Conservation (phyloP, 225 moss, liverwort and hornwort genomes). For the Antitrichia curtipendula region DNA sequence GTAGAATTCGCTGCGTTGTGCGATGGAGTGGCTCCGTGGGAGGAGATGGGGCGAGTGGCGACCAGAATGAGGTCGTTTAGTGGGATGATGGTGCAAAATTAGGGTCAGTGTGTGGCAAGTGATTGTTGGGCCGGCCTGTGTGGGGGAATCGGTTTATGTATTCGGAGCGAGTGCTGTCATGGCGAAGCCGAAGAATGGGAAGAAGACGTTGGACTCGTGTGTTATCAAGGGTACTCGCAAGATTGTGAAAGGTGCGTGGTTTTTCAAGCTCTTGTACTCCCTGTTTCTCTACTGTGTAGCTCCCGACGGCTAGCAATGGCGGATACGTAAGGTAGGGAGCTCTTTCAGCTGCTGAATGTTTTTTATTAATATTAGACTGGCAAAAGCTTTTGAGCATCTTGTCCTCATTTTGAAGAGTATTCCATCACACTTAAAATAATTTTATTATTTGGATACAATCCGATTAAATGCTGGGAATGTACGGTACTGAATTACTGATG, state of each 20-base stretch:
- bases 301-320: not conserved
- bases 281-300: not conserved
- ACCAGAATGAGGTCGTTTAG: not conserved
- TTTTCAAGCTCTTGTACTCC: not conserved
- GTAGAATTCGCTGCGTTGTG: not conserved
- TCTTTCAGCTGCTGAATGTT: not conserved
- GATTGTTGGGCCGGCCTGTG: not conserved
- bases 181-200: slow-evolving; percentile 74
- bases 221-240: slow-evolving; percentile 76
- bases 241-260: slow-evolving; percentile 47
- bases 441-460: too few relatives aligned
- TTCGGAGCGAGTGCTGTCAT: not conserved
- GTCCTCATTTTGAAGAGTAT: not conserved
- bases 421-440: too few relatives aligned
- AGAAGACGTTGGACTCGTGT: slow-evolving; percentile 78
- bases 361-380: not conserved
- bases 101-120: not conserved
- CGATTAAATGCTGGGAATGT: too few relatives aligned
- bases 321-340: too few relatives aligned
- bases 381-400: not conserved
- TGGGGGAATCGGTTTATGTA: not conserved
- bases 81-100: not conserved
- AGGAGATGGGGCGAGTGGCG: not conserved
- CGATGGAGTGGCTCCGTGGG: not conserved
- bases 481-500: not conserved